Evolutionary conservation across 2,329 filamentous ascomycete species (phyloP), one percentile per base, ranked within the genome.

Genomic region (Epichloe sp.): DNA sequence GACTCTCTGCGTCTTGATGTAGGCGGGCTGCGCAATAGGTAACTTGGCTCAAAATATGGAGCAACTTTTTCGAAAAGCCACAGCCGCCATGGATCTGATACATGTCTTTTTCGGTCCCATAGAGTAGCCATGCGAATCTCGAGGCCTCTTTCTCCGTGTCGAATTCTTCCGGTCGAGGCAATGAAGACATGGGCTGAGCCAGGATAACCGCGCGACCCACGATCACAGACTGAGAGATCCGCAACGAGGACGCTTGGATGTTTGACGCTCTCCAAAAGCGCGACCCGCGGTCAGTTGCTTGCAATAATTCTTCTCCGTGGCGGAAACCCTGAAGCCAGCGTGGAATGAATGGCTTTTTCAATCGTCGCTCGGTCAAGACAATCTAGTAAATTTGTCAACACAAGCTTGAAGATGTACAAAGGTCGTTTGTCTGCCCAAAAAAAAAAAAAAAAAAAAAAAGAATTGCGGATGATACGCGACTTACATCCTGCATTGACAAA

Each of bases 51-150:
- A 71, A 59, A 11, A 58, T 59, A 45, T 69, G 63, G 21, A 71
- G 59, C 4, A 71, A 57, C 41, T 63, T 66, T 48, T 67, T 69
- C 0, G 68, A 71, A 51, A 71, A 71, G 10, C 68, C 68, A 45
- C 68, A 71, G 0, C 66, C 68, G 8, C 68, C 68, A 44, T 71
- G 68, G 4, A 71, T 68, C 48, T 69, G 60, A 36, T 62, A 64
- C 54, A 65, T 63, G 11, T 69, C 65, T 17, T 52, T 54, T 36
- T 62, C 58, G 0, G 61, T 63, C 3, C 67, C 68, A 42, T 70
- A 68, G 0, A 68, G 58, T 8, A 71, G 61, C 66, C 68, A 71
- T 7, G 60, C 63, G 47, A 71, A 71, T 23, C 67, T 60, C 3
- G 57, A 53, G 1, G 63, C 54, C 47, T 68, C 62, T 10, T 55